Evolutionary conservation across 2,329 filamentous ascomycete genomes (phyloP), one percentile per base, ranked within the genome.

Genomic region (Fusarium fracticaudum): DNA sequence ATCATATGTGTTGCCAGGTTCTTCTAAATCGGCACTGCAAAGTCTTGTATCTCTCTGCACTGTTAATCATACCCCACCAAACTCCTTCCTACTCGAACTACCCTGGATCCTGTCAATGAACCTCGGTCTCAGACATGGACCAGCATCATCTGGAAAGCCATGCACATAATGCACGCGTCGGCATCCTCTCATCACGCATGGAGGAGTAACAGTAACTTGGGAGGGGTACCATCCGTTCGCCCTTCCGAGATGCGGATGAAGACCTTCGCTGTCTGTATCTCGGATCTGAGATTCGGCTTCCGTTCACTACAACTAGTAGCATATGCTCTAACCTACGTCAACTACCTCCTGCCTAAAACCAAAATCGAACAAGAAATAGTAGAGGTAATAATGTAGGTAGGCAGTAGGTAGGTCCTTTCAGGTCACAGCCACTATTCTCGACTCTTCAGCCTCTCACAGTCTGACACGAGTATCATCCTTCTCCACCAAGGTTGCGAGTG

Each of bases 381-480:
- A 37, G 22, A 51, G 17, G 48, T 48, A 31, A 22, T 29, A 29
- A 29, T 29, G 45, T 48, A n/a, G 37, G 24, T 12, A 9, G 37
- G 24, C 8, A 9, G 22, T 12, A 9, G 33, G 33, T 35, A 35
- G 29, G 48, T 40, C 61, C 51, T 64, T 61, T 62, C 55, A 48
- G 58, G 44, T 64, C 66, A 64, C 57, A 77, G 75, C 65, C 75
- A 71, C 75, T 69, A 66, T 65, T 58, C 57, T 64, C 37, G n/a
- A 43, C 61, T 57, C 41, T 54, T 70, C 68, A 73, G 76, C 79
- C 79, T 81, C 78, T 81, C 79, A 81, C 71, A 80, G 78, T 55
- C 69, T 75, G 79, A 81, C 79, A 81, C 79, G 79, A 81, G 70
- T 76, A 60, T 70, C 31, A 58, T 48, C 47, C 37, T 58, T 73